phyloP scores from a whole-genome alignment of 208 protist genomes.

The Blastocrithidia nonstop region DNA sequence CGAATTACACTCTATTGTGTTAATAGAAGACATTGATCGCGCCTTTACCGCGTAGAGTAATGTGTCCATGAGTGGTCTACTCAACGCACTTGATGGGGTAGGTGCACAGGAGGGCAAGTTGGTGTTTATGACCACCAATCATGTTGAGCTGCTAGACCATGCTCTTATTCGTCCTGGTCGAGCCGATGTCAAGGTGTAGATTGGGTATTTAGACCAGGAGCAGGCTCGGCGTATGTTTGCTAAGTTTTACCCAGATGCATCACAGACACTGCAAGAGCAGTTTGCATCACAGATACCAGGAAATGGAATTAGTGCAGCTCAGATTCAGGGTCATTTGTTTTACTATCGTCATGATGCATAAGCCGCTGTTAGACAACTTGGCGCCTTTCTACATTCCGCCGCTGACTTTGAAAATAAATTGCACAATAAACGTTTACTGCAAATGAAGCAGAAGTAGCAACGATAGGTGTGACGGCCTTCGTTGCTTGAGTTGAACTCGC shows the following conservation, averaged over 20 bases:
- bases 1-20: constrained; percentile 73
- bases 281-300: constrained; percentile 25
- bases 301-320: constrained; percentile 58
- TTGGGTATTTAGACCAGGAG: constrained; percentile 41
- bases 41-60: constrained; percentile 80
- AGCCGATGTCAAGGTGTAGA: constrained; percentile 85
- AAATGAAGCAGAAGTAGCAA: too few species aligned
- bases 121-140: constrained; percentile 97
- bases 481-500: too few species aligned
- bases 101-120: constrained; percentile 87
- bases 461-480: too few species aligned
- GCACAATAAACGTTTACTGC: too few species aligned
- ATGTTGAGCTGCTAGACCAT: constrained; percentile 87
- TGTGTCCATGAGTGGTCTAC: constrained; percentile 89
- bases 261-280: constrained; percentile 10
- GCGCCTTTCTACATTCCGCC: constrained; percentile 19
- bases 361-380: constrained; percentile 20
- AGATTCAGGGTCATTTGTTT: constrained; percentile 90
- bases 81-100: constrained; percentile 95
- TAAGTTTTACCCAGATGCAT: constrained; percentile 67
- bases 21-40: constrained; percentile 93
- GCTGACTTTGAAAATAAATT: constrained; percentile 36
- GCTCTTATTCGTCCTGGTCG: constrained; percentile 91
- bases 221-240: constrained; percentile 74
- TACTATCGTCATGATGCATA: constrained; percentile 64